A percentile compares a stretch with the other conserved stretches of the same genome.
phyloP scores from a whole-genome alignment of 345 rosid genomes.

The Euphorbia peplus region DNA sequence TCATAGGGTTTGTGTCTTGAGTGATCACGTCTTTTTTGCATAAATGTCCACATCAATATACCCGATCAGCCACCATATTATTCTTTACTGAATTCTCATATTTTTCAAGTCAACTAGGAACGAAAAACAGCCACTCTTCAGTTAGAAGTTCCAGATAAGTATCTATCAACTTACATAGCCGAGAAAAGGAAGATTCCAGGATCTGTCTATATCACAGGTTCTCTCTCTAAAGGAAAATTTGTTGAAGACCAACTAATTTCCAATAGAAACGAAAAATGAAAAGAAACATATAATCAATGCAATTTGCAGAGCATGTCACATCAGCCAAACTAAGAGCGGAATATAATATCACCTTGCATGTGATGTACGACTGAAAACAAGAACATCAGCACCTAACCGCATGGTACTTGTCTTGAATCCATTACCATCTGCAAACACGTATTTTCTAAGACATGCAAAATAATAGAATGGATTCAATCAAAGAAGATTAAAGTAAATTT shows the following conservation, averaged over 20 bases:
- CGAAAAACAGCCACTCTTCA: neutral
- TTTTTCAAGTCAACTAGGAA: neutral
- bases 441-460: conserved; percentile 7
- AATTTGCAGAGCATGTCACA: neutral
- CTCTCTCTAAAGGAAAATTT: neutral
- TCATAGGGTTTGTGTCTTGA: neutral
- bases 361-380: conserved; percentile 68
- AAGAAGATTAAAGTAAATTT: neutral
- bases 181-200: neutral
- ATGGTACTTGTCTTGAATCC: conserved; percentile 99
- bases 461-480: neutral
- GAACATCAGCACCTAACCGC: conserved; percentile 92
- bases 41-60: neutral
- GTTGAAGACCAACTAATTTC: neutral
- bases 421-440: conserved; percentile 75
- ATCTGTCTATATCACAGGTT: conserved; percentile 2
- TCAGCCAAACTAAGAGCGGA: neutral
- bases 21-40: neutral
- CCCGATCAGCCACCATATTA: neutral
- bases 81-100: neutral
- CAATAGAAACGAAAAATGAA: neutral
- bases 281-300: conserved; percentile 2
- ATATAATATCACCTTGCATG: conserved; percentile 46
- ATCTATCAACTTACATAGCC: neutral
- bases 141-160: neutral